Conservation (phyloP, 2,329 filamentous ascomycete genomes). For the Rutstroemia sydowiana region DNA sequence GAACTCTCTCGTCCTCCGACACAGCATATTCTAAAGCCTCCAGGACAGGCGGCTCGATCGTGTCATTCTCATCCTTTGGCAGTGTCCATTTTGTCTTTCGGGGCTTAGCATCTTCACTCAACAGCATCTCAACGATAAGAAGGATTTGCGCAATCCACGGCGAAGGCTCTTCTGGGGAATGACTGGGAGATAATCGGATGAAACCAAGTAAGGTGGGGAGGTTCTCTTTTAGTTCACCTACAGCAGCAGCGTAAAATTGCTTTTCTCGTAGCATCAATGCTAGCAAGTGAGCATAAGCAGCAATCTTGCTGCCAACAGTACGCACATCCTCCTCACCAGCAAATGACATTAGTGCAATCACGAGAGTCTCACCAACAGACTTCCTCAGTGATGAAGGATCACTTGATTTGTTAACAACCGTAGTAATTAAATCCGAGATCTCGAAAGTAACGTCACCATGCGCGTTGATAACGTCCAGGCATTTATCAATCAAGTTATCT, state of each 20-base stretch:
- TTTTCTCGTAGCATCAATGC: conserved; percentile 80
- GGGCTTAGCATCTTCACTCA: conserved; percentile 85
- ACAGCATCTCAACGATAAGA: conserved; percentile 78
- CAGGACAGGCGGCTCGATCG: conserved; percentile 48
- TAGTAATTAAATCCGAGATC: conserved; percentile 75
- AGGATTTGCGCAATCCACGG: conserved; percentile 90
- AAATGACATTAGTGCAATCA: conserved; percentile 72
- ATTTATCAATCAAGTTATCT: conserved; percentile 76
- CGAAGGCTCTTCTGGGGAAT: conserved; percentile 68
- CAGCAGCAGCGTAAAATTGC: conserved; percentile 69
- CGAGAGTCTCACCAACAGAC: conserved; percentile 75
- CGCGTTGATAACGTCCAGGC: conserved; percentile 79
- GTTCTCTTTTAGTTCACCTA: conserved; percentile 68
- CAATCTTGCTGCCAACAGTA: conserved; percentile 54
- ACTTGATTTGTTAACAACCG: conserved; percentile 55
- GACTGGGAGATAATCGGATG: conserved; percentile 61
- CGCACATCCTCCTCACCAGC: conserved; percentile 49
- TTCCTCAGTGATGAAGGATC: conserved; percentile 50
- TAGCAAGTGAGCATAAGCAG: conserved; percentile 85
- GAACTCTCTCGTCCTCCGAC: conserved; percentile 55
- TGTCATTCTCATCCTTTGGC: conserved; percentile 43
- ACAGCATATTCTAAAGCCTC: conserved; percentile 55
- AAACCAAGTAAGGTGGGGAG: conserved; percentile 72
- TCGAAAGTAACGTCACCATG: conserved; percentile 88
- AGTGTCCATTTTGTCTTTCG: conserved; percentile 63